phyloP scores from a whole-genome alignment of 768 basidiomycete species.

The Amanita rimosa region DNA sequence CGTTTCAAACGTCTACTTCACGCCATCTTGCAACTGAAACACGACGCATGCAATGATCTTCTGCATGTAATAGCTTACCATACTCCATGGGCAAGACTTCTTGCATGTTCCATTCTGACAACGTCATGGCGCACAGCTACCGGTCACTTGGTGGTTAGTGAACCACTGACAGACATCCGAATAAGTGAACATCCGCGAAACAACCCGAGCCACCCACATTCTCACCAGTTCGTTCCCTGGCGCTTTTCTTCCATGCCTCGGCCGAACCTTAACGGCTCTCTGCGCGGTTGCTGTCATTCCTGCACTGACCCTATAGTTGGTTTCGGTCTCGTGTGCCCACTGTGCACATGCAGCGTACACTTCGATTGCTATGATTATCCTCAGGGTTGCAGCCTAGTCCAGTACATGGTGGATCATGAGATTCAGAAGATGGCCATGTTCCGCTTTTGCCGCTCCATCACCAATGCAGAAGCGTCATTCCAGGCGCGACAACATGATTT shows the following conservation, averaged over 20 bases:
- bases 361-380: slow-evolving; percentile 71
- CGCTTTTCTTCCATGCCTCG: slow-evolving; percentile 23
- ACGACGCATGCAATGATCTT: slow-evolving; percentile 60
- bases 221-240: slow-evolving; percentile 68
- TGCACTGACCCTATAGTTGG: slow-evolving; percentile 46
- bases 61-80: slow-evolving; percentile 66
- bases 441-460: slow-evolving; percentile 43
- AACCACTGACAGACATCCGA: slow-evolving; percentile 27
- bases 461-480: slow-evolving; percentile 15
- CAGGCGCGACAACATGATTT: slow-evolving; percentile 38
- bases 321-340: slow-evolving; percentile 64
- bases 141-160: slow-evolving; percentile 55
- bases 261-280: slow-evolving; percentile 12
- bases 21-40: slow-evolving; percentile 24
- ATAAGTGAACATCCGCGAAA: background rate
- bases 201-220: slow-evolving; percentile 20
- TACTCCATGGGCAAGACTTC: slow-evolving; percentile 37
- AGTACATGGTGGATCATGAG: slow-evolving; percentile 38
- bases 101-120: slow-evolving; percentile 43
- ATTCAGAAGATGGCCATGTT: slow-evolving; percentile 50
- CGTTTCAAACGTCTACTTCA: background rate
- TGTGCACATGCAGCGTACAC: slow-evolving; percentile 63
- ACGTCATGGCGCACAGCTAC: slow-evolving; percentile 59
- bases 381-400: slow-evolving; percentile 44
- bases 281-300: slow-evolving; percentile 39